These are phyloP conservation scores for Auriscalpium microsporum DNA, from an alignment of 768 basidiomycete species.

Conservation along the genomic window DNA sequence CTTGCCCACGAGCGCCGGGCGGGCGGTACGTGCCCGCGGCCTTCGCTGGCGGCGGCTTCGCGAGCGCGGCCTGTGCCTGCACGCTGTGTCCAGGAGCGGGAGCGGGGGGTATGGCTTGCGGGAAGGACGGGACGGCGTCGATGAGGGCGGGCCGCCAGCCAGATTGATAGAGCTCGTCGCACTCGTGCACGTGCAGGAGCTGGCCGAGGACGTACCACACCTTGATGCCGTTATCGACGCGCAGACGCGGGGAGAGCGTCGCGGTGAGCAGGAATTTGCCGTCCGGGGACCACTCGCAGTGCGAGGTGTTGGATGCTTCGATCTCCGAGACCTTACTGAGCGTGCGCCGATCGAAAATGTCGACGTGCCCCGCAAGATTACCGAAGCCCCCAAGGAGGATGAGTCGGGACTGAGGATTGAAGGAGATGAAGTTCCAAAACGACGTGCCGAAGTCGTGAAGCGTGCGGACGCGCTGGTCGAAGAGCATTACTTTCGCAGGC, in stretches of 20 bases:
- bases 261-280: slow-evolving; percentile 91
- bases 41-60: slow-evolving; percentile 51
- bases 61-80: slow-evolving; percentile 33
- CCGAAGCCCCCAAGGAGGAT: slow-evolving; percentile 92
- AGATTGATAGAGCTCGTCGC: slow-evolving; percentile 87
- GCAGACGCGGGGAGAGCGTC: slow-evolving; percentile 87
- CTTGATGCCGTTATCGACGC: slow-evolving; percentile 97
- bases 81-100: slow-evolving; percentile 61
- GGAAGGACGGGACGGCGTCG: slow-evolving; percentile 62
- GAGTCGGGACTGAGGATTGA: slow-evolving; percentile 90
- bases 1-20: slow-evolving; percentile 83
- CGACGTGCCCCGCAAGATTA: slow-evolving; percentile 90
- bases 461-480: slow-evolving; percentile 82
- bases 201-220: slow-evolving; percentile 89
- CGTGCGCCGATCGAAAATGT: slow-evolving; percentile 83
- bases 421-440: slow-evolving; percentile 87
- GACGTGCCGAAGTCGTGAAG: slow-evolving; percentile 86
- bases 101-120: slow-evolving; percentile 52
- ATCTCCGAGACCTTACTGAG: slow-evolving; percentile 70
- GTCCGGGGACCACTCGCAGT: slow-evolving; percentile 93
- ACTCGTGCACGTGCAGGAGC: slow-evolving; percentile 72
- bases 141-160: slow-evolving; percentile 72
- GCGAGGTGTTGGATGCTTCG: slow-evolving; percentile 87
- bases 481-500: slow-evolving; percentile 90
- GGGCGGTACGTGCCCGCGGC: slow-evolving; percentile 88